Evolutionary conservation across 2,329 filamentous ascomycete genomes (phyloP), one percentile per base, ranked within the genome.

Genomic region (Alternaria alternata): DNA sequence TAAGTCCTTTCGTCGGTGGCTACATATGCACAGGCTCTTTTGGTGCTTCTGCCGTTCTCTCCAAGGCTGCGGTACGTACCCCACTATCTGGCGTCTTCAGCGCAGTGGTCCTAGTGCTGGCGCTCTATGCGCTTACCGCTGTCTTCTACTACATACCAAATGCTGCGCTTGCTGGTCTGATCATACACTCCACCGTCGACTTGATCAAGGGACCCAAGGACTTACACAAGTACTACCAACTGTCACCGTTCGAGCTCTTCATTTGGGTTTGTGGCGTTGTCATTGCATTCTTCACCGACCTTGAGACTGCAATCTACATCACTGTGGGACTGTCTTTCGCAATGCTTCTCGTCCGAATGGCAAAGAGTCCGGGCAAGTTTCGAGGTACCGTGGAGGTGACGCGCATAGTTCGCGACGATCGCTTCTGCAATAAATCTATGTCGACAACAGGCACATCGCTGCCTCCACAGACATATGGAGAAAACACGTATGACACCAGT

Each of bases 1-100:
- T 97, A 8, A 93, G 91, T 1, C 92, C 94, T 2, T 96, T 97
- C 80, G 68, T 97, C 1, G 94, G 94, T 54, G 94, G 86, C 2
- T 97, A 95, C 72, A 92, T 94, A 9, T 91, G 92, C 0, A 97
- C 94, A 2, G 94, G 94, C 1, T 97, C 94, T 2, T 97, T 97
- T 83, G 95, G 92, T 44, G 89, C 94, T 62, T 97, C 94, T 26
- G 94, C 94, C 48, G 96, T 97, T 79, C 94, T 97, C 77, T 94
- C 93, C 11, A 97, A 97, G 79, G 93, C 94, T 41, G 94, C 94
- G 69, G 93, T 96, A 6, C 88, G 92, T 22, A 96, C 93, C 0
- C 94, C 94, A 1, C 88, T 96, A 54, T 92, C 92, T 7, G 94
- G 94, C 77, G 85, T 95, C 36, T 91, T 97, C 67, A 96, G 93